Conservation (phyloP, 1,139 yeast species). For the Yamadazyma jaroonii region DNA sequence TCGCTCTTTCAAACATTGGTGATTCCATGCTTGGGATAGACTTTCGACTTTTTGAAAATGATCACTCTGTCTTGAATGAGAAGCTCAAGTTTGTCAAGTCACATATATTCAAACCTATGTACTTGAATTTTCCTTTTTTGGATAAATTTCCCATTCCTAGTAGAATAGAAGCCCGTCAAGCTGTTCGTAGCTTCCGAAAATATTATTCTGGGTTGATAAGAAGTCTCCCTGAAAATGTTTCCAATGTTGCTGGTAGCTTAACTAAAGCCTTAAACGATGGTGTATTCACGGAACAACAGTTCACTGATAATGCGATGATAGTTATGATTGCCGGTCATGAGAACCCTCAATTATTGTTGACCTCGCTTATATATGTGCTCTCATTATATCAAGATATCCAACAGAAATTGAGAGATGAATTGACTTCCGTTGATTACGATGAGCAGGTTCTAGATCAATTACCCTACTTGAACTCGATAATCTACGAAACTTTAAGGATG, state of each 20-base stretch:
- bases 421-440: no score
- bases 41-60: slow-evolving; percentile 25
- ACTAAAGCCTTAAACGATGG: slow-evolving; percentile 36
- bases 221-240: slow-evolving; percentile 5
- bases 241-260: slow-evolving; percentile 28
- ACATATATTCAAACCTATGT: slow-evolving; percentile 57
- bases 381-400: slow-evolving; percentile 43
- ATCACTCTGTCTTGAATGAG: slow-evolving; percentile 33
- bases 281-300: slow-evolving; percentile 41
- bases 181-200: slow-evolving; percentile 42
- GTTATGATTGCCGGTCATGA: slow-evolving; percentile 63
- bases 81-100: slow-evolving; percentile 44
- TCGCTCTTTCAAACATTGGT: slow-evolving; percentile 50
- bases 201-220: slow-evolving; percentile 20
- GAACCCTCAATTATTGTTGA: slow-evolving; percentile 54
- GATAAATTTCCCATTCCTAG: slow-evolving; percentile 52
- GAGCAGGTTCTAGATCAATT: slow-evolving; percentile 4
- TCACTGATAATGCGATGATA: slow-evolving; percentile 56
- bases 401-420: slow-evolving; percentile 28
- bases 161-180: slow-evolving; percentile 41
- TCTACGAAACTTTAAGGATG: slow-evolving; percentile 52
- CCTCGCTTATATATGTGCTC: slow-evolving; percentile 46
- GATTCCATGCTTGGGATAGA: slow-evolving; percentile 51
- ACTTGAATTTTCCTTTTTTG: slow-evolving; percentile 52
- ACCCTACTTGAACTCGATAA: slow-evolving; percentile 25